Percentiles rank a stretch among this genome's conserved stretches.
phyloP scores from a whole-genome alignment of 257 asterid genomes.

The Jacaranda copaia region DNA sequence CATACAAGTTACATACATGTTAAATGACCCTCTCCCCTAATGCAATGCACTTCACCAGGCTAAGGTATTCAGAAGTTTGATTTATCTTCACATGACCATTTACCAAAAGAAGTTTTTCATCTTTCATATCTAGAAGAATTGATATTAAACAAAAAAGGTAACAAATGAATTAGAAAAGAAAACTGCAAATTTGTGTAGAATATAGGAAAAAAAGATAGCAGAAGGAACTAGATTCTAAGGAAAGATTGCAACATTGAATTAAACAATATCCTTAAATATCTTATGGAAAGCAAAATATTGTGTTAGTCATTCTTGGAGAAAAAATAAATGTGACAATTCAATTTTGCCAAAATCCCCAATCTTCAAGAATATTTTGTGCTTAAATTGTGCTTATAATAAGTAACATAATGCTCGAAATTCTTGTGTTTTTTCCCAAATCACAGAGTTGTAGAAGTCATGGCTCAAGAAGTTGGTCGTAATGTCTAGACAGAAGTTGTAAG shows the following conservation, averaged over 20 bases:
- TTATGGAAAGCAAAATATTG: not conserved
- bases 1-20: not conserved
- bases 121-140: too few relatives aligned
- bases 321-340: not conserved
- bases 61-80: not conserved
- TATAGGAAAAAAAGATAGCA: not conserved
- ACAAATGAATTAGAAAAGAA: not conserved
- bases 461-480: not conserved
- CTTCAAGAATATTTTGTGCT: not conserved
- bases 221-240: constrained; percentile 3
- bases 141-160: too few relatives aligned
- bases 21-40: not conserved
- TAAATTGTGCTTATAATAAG: not conserved
- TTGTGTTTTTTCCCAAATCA: not conserved
- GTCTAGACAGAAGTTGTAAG: not conserved
- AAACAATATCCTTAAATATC: not conserved
- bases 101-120: not conserved
- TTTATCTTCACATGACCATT: not conserved
- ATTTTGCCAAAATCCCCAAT: not conserved
- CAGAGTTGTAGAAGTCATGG: not conserved
- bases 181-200: not conserved
- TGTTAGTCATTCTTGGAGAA: not conserved
- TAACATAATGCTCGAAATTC: not conserved
- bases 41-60: constrained; percentile 27
- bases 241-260: not conserved